Conservation (phyloP, 2,329 filamentous ascomycete species). For the Penicillium sp. region DNA sequence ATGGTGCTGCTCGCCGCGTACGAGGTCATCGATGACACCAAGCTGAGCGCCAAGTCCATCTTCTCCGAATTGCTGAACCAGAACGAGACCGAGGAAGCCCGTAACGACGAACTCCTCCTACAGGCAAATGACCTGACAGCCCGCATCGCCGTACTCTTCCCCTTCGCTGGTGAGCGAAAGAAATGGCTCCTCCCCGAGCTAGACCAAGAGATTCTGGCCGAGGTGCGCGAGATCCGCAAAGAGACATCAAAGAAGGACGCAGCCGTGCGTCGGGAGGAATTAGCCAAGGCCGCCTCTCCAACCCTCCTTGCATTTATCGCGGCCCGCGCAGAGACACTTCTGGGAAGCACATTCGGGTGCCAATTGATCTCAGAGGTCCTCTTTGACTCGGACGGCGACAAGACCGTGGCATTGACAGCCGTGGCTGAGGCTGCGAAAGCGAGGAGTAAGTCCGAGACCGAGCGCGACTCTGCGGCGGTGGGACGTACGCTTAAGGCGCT, state of each 20-base stretch:
- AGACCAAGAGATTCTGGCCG: slow-evolving; percentile 72
- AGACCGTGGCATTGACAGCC: slow-evolving; percentile 72
- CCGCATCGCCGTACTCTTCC: slow-evolving; percentile 74
- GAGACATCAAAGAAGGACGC: slow-evolving; percentile 93
- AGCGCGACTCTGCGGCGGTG: slow-evolving; percentile 67
- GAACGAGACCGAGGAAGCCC: slow-evolving; percentile 48
- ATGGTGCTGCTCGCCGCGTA: slow-evolving; percentile 81
- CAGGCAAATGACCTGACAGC: slow-evolving; percentile 53
- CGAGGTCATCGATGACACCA: slow-evolving; percentile 93
- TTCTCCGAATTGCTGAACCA: slow-evolving; percentile 84
- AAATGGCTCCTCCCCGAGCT: slow-evolving; percentile 67
- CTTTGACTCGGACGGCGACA: slow-evolving; percentile 75
- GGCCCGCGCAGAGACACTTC: slow-evolving; percentile 68
- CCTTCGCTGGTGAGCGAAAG: slow-evolving; percentile 67
- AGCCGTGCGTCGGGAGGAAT: slow-evolving; percentile 72
- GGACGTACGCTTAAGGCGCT: slow-evolving; percentile 90
- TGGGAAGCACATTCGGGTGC: slow-evolving; percentile 78
- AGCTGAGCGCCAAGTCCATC: slow-evolving; percentile 81
- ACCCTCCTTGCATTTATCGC: slow-evolving; percentile 75
- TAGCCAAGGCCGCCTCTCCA: slow-evolving; percentile 74
- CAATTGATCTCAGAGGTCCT: slow-evolving; percentile 85
- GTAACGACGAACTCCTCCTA: slow-evolving; percentile 49
- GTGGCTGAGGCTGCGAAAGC: slow-evolving; percentile 57
- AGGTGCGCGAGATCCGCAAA: slow-evolving; percentile 78
- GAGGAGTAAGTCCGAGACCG: slow-evolving; percentile 51